A percentile compares a stretch with the other conserved stretches of the same genome.
Evolutionary conservation across 257 asterid genomes (phyloP).

Genomic region (Solanum gracilifrons): DNA sequence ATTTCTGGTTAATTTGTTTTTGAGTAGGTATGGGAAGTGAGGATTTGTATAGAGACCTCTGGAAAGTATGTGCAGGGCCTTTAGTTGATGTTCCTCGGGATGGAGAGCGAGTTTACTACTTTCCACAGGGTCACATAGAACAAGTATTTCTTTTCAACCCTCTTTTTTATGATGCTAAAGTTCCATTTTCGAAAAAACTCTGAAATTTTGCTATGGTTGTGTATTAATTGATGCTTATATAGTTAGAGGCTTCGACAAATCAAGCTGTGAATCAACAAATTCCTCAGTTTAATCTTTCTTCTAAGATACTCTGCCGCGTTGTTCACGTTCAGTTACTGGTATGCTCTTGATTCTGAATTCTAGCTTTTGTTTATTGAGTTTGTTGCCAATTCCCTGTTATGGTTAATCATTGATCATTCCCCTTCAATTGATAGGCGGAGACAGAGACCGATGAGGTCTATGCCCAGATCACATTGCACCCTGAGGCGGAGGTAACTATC

Average conservation of each 20-base stretch:
- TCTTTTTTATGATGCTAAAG: neutral
- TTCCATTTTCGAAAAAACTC: neutral
- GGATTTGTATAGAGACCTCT: conserved; percentile 45
- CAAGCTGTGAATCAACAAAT: conserved; percentile 46
- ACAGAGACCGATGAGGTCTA: conserved; percentile 76
- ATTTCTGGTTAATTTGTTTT: conserved; percentile 1
- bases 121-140: conserved; percentile 88
- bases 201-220: neutral
- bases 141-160: conserved; percentile 29
- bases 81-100: conserved; percentile 58
- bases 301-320: conserved; percentile 73
- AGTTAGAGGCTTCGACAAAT: conserved; percentile 83
- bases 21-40: conserved; percentile 23
- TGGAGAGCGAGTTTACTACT: conserved; percentile 61
- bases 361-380: neutral
- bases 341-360: conserved; percentile 1
- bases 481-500: conserved; percentile 48
- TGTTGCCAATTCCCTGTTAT: neutral
- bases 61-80: conserved; percentile 94
- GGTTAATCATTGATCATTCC: neutral
- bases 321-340: conserved; percentile 47
- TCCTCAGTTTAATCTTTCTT: conserved; percentile 59
- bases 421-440: conserved; percentile 42
- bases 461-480: conserved; percentile 69
- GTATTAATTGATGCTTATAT: neutral